Base-by-base conservation (phyloP, 805 yeast genomes). In the Saturnispora dispora region DNA sequence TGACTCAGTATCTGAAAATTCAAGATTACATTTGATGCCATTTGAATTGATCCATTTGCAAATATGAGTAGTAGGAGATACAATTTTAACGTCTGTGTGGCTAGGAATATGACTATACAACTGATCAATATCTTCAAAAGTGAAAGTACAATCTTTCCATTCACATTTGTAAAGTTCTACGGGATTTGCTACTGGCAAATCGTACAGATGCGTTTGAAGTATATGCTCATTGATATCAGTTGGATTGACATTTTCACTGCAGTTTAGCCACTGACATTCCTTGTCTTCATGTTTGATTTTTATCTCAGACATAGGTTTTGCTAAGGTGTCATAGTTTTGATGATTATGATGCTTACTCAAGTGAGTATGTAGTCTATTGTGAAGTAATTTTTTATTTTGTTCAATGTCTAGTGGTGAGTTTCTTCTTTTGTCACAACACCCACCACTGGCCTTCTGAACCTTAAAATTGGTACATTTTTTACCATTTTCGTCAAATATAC, bases 111-210 rank as follows among this genome's bases (percentile, higher is more conserved):
- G 96, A 41, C 74, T 69, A 10, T 85, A 65, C 30, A 89, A 67
- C 5, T 74, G 63, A 30, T 79, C 70, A 45, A 83, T 61, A 57
- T 80, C 81, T 17, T 67, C 62, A 28, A 84, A 73, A 20, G 71
- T 69, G 61, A 74, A 86, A 42, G 75, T 68, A 72, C 96, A 89
- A 50, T 81, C 74, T 51, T 71, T 67, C 96, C 96, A 88, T 60
- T 82, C 88, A 69, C 96, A 89, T 13, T 51, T 44, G 23, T 42
- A 46, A 13, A 28, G 45, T 40, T 41, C 20, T 23, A 20, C 39
- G 22, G 28, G 23, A 13, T 52, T 41, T 2, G 48, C 36, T 5
- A 36, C 25, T n/a, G 32, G 48, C 3, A 49, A 44, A 2, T 65
- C 60, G 15, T 68, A 58, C 7, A 78, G 60, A 60, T 78, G 82